phyloP scores from a whole-genome alignment of 116 monocot species.

The Thalassia testudinum region DNA sequence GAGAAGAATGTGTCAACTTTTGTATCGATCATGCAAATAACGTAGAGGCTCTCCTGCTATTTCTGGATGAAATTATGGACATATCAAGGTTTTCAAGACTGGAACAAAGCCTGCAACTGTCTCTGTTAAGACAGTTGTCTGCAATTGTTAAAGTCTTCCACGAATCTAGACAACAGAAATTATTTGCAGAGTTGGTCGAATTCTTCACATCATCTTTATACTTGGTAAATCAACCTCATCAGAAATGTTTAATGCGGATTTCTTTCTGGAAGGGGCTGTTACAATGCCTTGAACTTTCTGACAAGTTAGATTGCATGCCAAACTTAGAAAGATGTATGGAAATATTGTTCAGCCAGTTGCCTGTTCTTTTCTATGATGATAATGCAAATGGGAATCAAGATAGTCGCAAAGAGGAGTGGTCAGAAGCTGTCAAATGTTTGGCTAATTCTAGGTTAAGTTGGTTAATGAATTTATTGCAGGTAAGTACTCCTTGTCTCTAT shows the following conservation, averaged over 20 bases:
- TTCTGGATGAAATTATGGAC: slow-evolving; percentile 69
- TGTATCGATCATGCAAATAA: slow-evolving; percentile 54
- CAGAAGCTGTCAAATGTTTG: slow-evolving; percentile 47
- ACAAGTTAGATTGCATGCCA: slow-evolving; percentile 5
- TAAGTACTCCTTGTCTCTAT: too few relatives aligned
- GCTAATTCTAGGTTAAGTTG: slow-evolving; percentile 36
- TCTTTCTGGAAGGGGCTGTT: slow-evolving; percentile 82
- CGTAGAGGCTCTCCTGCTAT: slow-evolving; percentile 38
- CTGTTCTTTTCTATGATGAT: slow-evolving; percentile 16
- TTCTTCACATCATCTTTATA: slow-evolving; percentile 41
- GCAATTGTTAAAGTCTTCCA: slow-evolving; percentile 46
- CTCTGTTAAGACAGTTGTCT: slow-evolving; percentile 29
- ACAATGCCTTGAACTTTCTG: slow-evolving; percentile 34
- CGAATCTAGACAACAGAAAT: slow-evolving; percentile 42
- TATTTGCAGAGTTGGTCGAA: slow-evolving; percentile 47
- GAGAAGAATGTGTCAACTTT: slow-evolving; percentile 68
- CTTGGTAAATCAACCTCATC: slow-evolving; percentile 19
- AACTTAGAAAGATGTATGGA: slow-evolving; percentile 59
- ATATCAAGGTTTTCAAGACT: slow-evolving; percentile 54
- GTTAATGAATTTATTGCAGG: slow-evolving; percentile 59
- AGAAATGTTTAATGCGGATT: slow-evolving; percentile 39
- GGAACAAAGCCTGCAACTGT: slow-evolving; percentile 45
- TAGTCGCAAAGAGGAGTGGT: slow-evolving; percentile 62
- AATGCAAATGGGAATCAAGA: slow-evolving; percentile 6
- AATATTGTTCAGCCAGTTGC: slow-evolving; percentile 38